phyloP scores from a whole-genome alignment of 768 basidiomycete species.

The Harrya chromipes region DNA sequence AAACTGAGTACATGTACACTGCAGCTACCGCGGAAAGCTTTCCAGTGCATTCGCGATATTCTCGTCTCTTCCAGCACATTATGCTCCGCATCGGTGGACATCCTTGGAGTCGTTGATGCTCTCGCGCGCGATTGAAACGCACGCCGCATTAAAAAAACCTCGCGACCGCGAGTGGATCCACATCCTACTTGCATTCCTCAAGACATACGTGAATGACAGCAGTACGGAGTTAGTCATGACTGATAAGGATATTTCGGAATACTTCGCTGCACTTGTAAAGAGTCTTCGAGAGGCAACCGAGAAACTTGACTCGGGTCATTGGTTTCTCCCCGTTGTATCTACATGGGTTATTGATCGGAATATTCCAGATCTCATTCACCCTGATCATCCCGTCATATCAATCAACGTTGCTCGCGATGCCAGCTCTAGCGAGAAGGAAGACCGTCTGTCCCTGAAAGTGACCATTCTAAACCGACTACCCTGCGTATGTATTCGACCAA shows the following conservation, averaged over 20 bases:
- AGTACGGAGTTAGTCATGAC: constrained; percentile 53
- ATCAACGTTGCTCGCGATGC: constrained; percentile 49
- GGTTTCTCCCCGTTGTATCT: background rate
- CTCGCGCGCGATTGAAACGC: constrained; percentile 66
- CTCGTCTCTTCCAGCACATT: constrained; percentile 80
- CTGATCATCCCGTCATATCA: constrained; percentile 67
- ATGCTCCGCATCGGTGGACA: constrained; percentile 78
- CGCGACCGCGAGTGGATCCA: constrained; percentile 80
- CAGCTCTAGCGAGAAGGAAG: constrained; percentile 52
- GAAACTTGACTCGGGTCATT: constrained; percentile 53
- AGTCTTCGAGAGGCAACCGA: constrained; percentile 48
- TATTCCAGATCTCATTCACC: constrained; percentile 56
- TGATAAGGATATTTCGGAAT: constrained; percentile 47
- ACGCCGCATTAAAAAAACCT: constrained; percentile 51
- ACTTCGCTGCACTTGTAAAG: constrained; percentile 49
- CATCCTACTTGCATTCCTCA: constrained; percentile 72
- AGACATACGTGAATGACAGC: constrained; percentile 56
- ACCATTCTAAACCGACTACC: constrained; percentile 65
- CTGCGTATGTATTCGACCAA: constrained; percentile 54
- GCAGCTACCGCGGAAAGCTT: constrained; percentile 66
- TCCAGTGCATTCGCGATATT: constrained; percentile 65
- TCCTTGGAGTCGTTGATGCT: constrained; percentile 79
- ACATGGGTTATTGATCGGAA: constrained; percentile 10
- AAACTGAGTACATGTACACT: constrained; percentile 9
- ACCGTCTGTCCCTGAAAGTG: constrained; percentile 62